phyloP scores from a whole-genome alignment of 179 eudicot species.

The Beta lomatogona region DNA sequence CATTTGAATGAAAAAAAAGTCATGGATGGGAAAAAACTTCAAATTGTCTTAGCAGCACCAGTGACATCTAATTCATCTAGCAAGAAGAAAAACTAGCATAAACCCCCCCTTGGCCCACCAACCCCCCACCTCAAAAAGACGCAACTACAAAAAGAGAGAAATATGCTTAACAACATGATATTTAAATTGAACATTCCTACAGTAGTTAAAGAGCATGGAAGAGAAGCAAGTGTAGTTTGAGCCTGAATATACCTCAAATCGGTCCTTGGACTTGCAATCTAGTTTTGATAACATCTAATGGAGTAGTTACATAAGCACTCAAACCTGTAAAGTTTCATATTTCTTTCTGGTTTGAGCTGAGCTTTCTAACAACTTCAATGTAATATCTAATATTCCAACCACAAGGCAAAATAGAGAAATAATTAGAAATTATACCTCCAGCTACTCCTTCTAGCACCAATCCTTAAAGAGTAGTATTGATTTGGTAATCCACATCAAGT shows the following conservation, averaged over 20 bases:
- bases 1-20: no score
- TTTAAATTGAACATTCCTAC: background rate
- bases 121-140: background rate
- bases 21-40: no score
- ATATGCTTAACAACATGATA: background rate
- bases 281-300: constrained; percentile 89
- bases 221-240: constrained; percentile 7
- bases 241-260: constrained; percentile 48
- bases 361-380: background rate
- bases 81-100: no score
- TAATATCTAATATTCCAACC: background rate
- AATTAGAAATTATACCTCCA: constrained; percentile 58
- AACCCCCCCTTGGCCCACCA: no score
- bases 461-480: constrained; percentile 66
- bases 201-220: background rate
- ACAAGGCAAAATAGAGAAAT: background rate
- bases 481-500: constrained; percentile 44
- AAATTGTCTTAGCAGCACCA: no score
- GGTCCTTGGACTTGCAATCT: constrained; percentile 95
- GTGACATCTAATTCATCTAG: no score
- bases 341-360: background rate
- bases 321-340: constrained; percentile 51
- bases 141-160: background rate
- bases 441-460: constrained; percentile 85
- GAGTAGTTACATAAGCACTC: constrained; percentile 90